Evolutionary conservation across 2,329 filamentous ascomycete genomes (phyloP), one percentile per base, ranked within the genome.

Genomic region (Scleromitrula shiraiana): DNA sequence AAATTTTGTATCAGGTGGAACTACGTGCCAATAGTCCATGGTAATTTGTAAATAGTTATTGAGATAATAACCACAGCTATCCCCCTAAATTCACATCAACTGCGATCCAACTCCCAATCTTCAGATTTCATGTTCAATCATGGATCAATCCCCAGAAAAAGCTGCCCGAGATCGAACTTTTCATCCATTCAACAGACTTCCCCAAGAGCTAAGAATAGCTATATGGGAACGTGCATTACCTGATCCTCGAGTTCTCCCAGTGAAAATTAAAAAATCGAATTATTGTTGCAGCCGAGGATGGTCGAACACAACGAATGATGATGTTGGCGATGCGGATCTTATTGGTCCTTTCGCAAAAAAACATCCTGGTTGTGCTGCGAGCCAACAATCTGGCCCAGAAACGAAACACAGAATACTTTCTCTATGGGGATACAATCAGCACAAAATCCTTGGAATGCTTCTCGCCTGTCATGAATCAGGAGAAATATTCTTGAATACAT

Each of bases 141-240:
- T 30, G 32, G 7, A 35, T 19, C 32, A 35, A 8, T 8, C 5
- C 15, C 17, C 14, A 15, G 17, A 15, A 15, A 4, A 15, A 19
- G 15, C 17, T 14, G 15, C 15, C 8, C 5, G 17, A 35, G 7
- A 17, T 15, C 8, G 14, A 24, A 23, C 37, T n/a, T 40, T 40
- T 27, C 12, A 26, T n/a, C 37, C 37, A 53, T 43, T 43, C 19
- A 5, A 9, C 14, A 43, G 30, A 14, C 22, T 43, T 22, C n/a
- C n/a, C 2, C 33, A 14, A n/a, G 41, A 43, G 10, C 7, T 32
- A 8, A 22, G 41, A 17, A 7, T 33, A 17, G 10, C n/a, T 9
- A 22, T 33, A 14, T 43, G 41, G 40, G 14, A 43, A 29, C 14
- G 14, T 8, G 30, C 27, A 17, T 14, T 43, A 23, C 41, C 26